Base-by-base conservation (phyloP, 2,329 filamentous ascomycete species). In the Phialocephala subalpina region DNA sequence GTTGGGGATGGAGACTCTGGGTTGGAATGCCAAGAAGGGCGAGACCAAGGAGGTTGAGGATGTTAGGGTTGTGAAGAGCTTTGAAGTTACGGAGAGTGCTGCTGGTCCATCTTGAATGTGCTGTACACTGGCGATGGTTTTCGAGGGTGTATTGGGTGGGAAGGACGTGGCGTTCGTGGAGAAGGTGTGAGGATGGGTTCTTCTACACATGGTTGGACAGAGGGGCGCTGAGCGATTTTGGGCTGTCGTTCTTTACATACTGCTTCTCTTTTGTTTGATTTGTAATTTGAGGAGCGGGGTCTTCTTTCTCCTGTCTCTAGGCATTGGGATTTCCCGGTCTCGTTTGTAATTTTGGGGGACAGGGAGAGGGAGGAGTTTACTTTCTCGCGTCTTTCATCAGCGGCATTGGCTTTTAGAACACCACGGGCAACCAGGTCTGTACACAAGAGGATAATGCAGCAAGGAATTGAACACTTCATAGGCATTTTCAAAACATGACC, bases 1-100 rank as follows among this genome's bases (percentile, higher is more conserved):
- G 29, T n/a, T 45, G n/a, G 56, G 47, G 33, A 33, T 60, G 62
- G 29, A 52, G 8, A n/a, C 35, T 33, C 38, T 58, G 40, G 18
- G 40, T 38, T 18, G 56, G 35, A n/a, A 20, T 60, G 40, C 12
- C 9, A 33, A 52, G 29, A n/a, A 0, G 16, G 42, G 57, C n/a
- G 27, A 35, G 1, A 18, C 16, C n/a, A 58, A 42, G 16, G 22
- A 59, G 16, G 14, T n/a, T 14, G 36, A 33, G 18, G 33, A 20
- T 1, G 58, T 47, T 29, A 64, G 42, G 5, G 56, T 66, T 25
- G 60, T 70, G 4, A 55, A 66, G 64, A 58, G 35, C 18, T 47
- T 68, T 35, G 68, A 70, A 22, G 60, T 63, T 22, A 63, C 20
- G 42, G 60, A 66, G 57, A 35, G 35, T 29, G 20, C 6, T 42